Evolutionary conservation across 2,329 filamentous ascomycete species (phyloP).

Genomic region (Exophiala phaeomuriformis): DNA sequence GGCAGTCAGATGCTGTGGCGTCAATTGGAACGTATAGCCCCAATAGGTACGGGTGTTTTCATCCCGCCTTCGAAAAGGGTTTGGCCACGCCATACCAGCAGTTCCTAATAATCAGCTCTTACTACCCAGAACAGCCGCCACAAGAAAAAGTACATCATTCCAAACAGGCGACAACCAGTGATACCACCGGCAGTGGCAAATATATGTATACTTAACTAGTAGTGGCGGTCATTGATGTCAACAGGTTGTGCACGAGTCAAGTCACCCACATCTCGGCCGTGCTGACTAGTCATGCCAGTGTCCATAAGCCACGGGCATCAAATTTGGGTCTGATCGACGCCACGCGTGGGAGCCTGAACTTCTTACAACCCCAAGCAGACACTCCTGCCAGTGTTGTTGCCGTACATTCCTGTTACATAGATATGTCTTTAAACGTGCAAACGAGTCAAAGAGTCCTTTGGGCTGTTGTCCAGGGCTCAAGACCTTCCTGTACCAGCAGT

Average conservation of each 20-base stretch:
- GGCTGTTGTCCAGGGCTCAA: neutral
- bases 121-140: too few species aligned
- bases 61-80: constrained; percentile 28
- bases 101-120: too few species aligned
- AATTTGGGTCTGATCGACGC: neutral
- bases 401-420: neutral
- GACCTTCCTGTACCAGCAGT: neutral
- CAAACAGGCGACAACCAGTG: too few species aligned
- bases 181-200: too few species aligned
- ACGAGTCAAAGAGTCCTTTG: neutral
- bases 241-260: constrained; percentile 4
- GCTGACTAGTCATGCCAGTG: constrained; percentile 5
- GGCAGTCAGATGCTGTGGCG: constrained; percentile 53
- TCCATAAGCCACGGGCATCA: neutral
- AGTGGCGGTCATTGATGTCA: constrained; percentile 9
- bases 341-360: neutral
- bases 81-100: constrained; percentile 28
- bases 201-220: too few species aligned
- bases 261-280: neutral
- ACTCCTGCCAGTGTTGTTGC: neutral
- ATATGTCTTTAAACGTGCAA: constrained; percentile 1
- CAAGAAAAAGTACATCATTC: neutral
- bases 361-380: neutral
- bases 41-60: constrained; percentile 40
- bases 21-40: constrained; percentile 65